These are phyloP conservation scores for Paramecium caudatum DNA, from an alignment of 73 alveolate genomes.

Conservation along the genomic window DNA sequence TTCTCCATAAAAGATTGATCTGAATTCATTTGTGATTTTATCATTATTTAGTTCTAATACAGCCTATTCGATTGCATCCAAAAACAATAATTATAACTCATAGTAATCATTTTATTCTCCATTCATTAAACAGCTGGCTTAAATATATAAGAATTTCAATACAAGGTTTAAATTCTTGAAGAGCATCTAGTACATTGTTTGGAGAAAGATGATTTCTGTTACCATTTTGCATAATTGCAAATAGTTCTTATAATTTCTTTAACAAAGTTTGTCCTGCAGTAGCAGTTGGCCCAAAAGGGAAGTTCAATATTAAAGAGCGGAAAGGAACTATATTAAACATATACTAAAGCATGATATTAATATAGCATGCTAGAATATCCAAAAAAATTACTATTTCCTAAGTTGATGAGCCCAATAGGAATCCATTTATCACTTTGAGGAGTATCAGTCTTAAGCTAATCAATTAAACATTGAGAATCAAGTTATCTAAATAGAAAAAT, in stretches of 20 bases:
- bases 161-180: slow-evolving; percentile 37
- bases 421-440: neutral
- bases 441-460: neutral
- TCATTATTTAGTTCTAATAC: neutral
- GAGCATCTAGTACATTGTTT: neutral
- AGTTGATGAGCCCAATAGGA: neutral
- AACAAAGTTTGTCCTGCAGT: neutral
- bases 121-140: neutral
- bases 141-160: neutral
- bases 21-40: neutral
- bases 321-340: neutral
- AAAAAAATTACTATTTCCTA: slow-evolving; percentile 8
- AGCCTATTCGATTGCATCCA: slow-evolving; percentile 12
- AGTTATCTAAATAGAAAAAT: neutral
- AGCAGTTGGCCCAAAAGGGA: neutral
- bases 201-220: neutral
- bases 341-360: slow-evolving; percentile 16
- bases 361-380: slow-evolving; percentile 4
- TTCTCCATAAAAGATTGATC: slow-evolving; percentile 5
- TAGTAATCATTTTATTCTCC: slow-evolving; percentile 33
- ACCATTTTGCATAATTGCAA: slow-evolving; percentile 15
- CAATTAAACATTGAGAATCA: neutral
- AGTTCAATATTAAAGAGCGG: neutral
- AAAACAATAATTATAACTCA: slow-evolving; percentile 1
- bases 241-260: neutral